Percentiles rank a stretch among this genome's conserved stretches.
Conservation (phyloP, 2,329 filamentous ascomycete species). For the Plenodomus tracheiphilus region DNA sequence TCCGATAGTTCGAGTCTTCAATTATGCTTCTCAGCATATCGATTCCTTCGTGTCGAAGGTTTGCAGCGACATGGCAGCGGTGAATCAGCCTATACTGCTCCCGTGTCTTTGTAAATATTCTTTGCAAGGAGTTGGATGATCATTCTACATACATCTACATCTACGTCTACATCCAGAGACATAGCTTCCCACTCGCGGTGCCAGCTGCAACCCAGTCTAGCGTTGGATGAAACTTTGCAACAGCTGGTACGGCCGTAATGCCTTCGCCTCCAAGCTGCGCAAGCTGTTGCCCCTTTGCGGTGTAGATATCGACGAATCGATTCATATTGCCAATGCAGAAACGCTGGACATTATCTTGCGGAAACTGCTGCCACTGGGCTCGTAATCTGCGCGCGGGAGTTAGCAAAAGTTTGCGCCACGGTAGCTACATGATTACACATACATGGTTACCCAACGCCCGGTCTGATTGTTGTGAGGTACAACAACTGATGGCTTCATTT, state of each 20-base stretch:
- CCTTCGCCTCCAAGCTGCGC: conserved; percentile 86
- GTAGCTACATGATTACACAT: conserved; percentile 28
- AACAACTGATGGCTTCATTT: conserved; percentile 69
- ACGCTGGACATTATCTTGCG: conserved; percentile 77
- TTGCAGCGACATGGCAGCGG: conserved; percentile 9
- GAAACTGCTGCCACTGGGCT: conserved; percentile 86
- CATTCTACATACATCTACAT: too few relatives aligned
- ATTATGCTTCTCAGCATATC: not conserved
- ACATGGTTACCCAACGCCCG: conserved; percentile 88
- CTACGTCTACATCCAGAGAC: conserved; percentile 86
- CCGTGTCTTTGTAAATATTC: too few relatives aligned
- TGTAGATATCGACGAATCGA: conserved; percentile 90
- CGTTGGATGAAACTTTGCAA: conserved; percentile 85
- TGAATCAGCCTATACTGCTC: too few relatives aligned
- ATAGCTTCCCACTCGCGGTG: conserved; percentile 89
- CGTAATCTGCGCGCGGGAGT: conserved; percentile 56
- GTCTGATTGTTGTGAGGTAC: conserved; percentile 95
- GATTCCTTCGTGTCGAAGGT: not conserved
- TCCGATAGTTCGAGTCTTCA: not conserved
- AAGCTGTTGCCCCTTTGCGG: conserved; percentile 78
- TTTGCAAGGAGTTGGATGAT: too few relatives aligned
- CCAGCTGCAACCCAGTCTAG: conserved; percentile 91
- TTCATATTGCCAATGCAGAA: conserved; percentile 98
- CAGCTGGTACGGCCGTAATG: conserved; percentile 92
- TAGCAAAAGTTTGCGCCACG: not conserved